Evolutionary conservation across 177 flowering plant species (phyloP).

Genomic region (Vitis hybrid): DNA sequence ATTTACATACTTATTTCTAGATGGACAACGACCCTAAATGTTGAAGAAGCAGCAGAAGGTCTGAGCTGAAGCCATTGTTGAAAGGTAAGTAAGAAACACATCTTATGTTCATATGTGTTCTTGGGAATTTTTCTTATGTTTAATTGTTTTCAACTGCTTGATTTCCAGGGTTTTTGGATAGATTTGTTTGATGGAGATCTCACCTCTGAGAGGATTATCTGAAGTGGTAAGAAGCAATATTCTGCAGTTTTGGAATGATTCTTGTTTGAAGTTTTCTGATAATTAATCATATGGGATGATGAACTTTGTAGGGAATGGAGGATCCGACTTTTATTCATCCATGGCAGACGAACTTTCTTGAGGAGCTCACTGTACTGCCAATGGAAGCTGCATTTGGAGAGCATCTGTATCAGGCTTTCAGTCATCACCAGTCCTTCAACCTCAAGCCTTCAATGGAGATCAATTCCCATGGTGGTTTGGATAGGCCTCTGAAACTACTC

Average conservation of each 20-base stretch:
- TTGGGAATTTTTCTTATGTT: not conserved
- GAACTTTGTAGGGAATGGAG: constrained; percentile 50
- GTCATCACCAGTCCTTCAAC: constrained; percentile 26
- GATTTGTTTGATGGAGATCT: constrained; percentile 43
- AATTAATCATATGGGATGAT: not conserved
- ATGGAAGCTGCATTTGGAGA: constrained; percentile 46
- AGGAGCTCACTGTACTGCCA: constrained; percentile 45
- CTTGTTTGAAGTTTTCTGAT: not conserved
- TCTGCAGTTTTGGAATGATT: not conserved
- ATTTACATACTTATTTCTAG: too few species aligned
- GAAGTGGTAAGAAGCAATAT: constrained; percentile 41
- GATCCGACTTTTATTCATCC: constrained; percentile 37
- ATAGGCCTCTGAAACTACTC: constrained; percentile 46
- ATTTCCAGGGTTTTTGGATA: not conserved
- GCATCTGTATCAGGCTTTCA: constrained; percentile 29
- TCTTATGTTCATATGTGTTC: not conserved
- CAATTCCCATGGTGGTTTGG: constrained; percentile 9
- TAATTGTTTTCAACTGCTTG: not conserved
- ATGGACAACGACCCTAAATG: too few species aligned
- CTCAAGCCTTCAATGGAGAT: constrained; percentile 22
- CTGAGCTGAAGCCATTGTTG: too few species aligned
- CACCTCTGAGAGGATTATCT: constrained; percentile 37
- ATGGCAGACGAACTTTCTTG: constrained; percentile 38
- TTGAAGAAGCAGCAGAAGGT: too few species aligned
- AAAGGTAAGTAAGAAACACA: too few species aligned